Evolutionary conservation across 208 protist species (phyloP), one percentile per base, ranked within the genome.

Genomic region (Leishmania braziliensis): DNA sequence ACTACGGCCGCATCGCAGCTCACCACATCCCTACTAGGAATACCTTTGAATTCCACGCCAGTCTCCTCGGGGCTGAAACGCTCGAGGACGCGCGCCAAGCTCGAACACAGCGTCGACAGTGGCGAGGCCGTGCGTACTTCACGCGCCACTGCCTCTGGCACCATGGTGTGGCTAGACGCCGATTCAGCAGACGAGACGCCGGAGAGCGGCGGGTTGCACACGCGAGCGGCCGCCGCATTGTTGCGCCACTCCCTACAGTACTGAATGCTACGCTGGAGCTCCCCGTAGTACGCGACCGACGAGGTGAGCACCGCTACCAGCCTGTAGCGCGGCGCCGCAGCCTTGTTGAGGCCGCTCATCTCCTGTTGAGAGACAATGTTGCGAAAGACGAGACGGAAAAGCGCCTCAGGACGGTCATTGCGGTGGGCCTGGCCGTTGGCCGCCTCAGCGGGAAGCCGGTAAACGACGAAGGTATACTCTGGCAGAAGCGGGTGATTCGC

Each of bases 331-430:
- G 95, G 89, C 81, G 90, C 90, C 36, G 77, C n/a, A 39, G 39
- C 29, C 9, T 39, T 60, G 36, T 75, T 39, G 39, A 73, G 26
- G 26, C 62, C 48, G 0, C 6, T 3, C 6, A 12, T 53, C 14
- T 48, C 36, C 54, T 39, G 63, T 54, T 80, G 2, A 39, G 77
- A 56, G 43, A 53, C 70, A 63, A 96, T 91, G 76, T 97, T 96
- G 62, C 95, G 91, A 86, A 96, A 97, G 4, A 97, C 88, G 23
- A 97, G 77, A 33, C 93, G 92, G 65, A 97, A 95, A 1, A 96
- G 84, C 2, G 90, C 85, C 18, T 86, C 84, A 8, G 89, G 79
- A 23, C 50, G 73, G 26, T 72, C 71, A 14, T 39, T 65, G 56
- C 83, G 69, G 66, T 14, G 4, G 14, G 58, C 73, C 50, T 83